phyloP scores from a whole-genome alignment of 2,329 filamentous ascomycete genomes.

The Ilyonectria mors-panacis region DNA sequence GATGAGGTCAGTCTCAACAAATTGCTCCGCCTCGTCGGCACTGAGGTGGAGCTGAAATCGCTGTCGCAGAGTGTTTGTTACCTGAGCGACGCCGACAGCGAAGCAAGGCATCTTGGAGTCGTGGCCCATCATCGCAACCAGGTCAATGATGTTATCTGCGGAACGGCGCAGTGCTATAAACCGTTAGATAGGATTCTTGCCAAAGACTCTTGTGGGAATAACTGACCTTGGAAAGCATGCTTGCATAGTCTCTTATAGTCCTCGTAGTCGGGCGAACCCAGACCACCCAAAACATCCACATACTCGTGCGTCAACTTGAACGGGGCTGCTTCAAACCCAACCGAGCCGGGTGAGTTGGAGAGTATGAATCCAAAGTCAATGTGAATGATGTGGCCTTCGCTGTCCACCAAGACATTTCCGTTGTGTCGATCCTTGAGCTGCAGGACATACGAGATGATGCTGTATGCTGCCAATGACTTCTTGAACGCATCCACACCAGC shows the following conservation, averaged over 20 bases:
- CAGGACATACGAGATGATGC: constrained; percentile 86
- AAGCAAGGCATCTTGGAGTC: constrained; percentile 91
- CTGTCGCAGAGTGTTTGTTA: constrained; percentile 78
- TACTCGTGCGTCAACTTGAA: constrained; percentile 92
- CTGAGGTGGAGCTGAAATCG: constrained; percentile 88
- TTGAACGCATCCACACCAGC: constrained; percentile 85
- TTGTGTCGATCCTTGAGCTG: constrained; percentile 91
- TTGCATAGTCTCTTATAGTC: constrained; percentile 87
- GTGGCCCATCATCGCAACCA: constrained; percentile 87
- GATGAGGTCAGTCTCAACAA: constrained; percentile 85
- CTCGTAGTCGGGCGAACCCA: constrained; percentile 78
- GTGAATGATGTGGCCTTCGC: constrained; percentile 88
- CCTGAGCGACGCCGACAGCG: constrained; percentile 79
- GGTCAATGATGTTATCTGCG: constrained; percentile 84
- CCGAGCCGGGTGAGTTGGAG: constrained; percentile 86
- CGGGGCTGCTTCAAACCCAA: constrained; percentile 88
- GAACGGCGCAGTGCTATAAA: constrained; percentile 78
- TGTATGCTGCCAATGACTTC: constrained; percentile 86
- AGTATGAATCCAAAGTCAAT: constrained; percentile 95
- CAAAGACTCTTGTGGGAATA: background rate
- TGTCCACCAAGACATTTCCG: constrained; percentile 88
- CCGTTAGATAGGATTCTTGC: constrained; percentile 23
- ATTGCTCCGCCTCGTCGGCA: constrained; percentile 84
- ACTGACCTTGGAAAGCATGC: constrained; percentile 82
- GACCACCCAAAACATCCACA: constrained; percentile 84